These are phyloP conservation scores for Endoconidiophora polonica DNA, from an alignment of 2,329 filamentous ascomycete genomes.

Conservation along the genomic window DNA sequence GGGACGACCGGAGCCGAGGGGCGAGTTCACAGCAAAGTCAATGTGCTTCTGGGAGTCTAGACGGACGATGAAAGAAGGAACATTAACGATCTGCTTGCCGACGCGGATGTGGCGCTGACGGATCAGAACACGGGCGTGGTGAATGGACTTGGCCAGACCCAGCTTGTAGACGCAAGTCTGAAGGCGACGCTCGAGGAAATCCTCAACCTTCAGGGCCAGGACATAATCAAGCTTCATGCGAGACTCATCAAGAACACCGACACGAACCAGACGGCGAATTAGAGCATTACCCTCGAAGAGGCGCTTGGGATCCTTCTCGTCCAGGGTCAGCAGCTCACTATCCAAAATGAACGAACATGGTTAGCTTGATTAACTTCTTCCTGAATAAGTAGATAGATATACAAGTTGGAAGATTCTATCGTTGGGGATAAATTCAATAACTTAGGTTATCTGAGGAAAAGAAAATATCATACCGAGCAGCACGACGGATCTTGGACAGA, in stretches of 20 bases:
- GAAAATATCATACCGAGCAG: slow-evolving; percentile 61
- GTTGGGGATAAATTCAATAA: no score
- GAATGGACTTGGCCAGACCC: slow-evolving; percentile 98
- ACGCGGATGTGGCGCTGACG: slow-evolving; percentile 99
- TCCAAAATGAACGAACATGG: not conserved
- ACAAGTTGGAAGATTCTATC: not conserved
- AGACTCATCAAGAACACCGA: slow-evolving; percentile 98
- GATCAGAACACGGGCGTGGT: slow-evolving; percentile 99
- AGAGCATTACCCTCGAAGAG: slow-evolving; percentile 99
- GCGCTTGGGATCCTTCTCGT: slow-evolving; percentile 99
- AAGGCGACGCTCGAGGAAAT: slow-evolving; percentile 99
- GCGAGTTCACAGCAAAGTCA: slow-evolving; percentile 93
- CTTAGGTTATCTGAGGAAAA: not conserved
- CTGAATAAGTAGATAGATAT: not conserved
- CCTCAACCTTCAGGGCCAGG: slow-evolving; percentile 94
- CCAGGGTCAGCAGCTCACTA: slow-evolving; percentile 98
- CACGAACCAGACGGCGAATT: slow-evolving; percentile 98
- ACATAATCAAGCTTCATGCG: slow-evolving; percentile 99
- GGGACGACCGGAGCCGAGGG: slow-evolving; percentile 91
- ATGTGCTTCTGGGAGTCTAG: slow-evolving; percentile 99
- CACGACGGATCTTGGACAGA: slow-evolving; percentile 99
- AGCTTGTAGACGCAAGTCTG: slow-evolving; percentile 99
- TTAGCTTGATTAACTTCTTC: slow-evolving; percentile 5
- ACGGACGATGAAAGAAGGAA: slow-evolving; percentile 97
- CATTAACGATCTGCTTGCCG: slow-evolving; percentile 99